These are phyloP conservation scores for Zopfochytrium polystomum DNA, from an alignment of 371 early-diverging fungal species.

Conservation along the genomic window DNA sequence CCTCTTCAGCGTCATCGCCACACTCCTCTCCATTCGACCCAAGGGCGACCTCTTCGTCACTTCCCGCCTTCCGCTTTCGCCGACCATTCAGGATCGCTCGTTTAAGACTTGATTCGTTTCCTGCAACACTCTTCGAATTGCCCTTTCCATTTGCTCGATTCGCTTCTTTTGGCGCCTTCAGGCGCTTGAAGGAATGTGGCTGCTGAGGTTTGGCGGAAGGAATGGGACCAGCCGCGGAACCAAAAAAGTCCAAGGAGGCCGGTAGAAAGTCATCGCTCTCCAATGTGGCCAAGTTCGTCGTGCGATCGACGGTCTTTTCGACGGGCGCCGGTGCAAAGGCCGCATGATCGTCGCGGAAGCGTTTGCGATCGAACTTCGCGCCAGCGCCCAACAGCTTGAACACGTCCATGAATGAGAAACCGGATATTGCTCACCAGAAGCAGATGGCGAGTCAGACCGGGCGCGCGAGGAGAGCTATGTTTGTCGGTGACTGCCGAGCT, in stretches of 20 bases:
- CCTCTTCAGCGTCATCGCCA: slow-evolving; percentile 21
- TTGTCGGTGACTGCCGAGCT: no score
- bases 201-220: slow-evolving; percentile 11
- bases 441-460: no score
- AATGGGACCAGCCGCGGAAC: slow-evolving; percentile 9
- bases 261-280: not conserved
- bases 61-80: no score
- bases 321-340: slow-evolving; percentile 60
- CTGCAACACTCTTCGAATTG: not conserved
- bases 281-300: not conserved
- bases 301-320: not conserved
- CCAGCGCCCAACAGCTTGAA: slow-evolving; percentile 77
- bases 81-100: no score
- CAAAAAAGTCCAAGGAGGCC: not conserved
- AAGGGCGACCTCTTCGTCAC: slow-evolving; percentile 4
- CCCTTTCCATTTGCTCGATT: not conserved
- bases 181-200: slow-evolving; percentile 4
- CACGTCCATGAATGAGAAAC: slow-evolving; percentile 72
- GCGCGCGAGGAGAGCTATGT: no score
- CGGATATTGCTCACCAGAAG: no score
- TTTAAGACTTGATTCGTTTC: slow-evolving; percentile 5
- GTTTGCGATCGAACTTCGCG: slow-evolving; percentile 75
- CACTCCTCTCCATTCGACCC: slow-evolving; percentile 24
- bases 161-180: not conserved
- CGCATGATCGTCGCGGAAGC: slow-evolving; percentile 70